Evolutionary conservation across 306 rosid species (phyloP), one percentile per base, ranked within the genome.

Genomic region (Medicago lupulina): DNA sequence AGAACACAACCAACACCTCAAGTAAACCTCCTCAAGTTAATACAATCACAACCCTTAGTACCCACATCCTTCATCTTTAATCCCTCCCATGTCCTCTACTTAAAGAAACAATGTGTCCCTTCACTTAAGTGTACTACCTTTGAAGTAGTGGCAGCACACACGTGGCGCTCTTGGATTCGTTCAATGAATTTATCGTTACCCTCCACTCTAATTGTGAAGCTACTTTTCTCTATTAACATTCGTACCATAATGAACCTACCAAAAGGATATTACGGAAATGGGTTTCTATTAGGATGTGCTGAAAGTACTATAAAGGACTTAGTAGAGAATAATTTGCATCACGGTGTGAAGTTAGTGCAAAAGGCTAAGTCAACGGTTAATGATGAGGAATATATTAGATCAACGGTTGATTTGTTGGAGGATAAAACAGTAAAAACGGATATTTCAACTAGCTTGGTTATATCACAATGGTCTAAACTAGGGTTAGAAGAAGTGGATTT

Each of bases 121-220:
- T 83, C 90, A 3, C 82, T 90, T 0, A 93, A 88, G 16, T 85
- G 87, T 54, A 47, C 92, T 19, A 43, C 91, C 28, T 93, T 93
- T 36, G 98, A 93, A 73, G 87, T 86, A 49, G 71, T 91, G 0
- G 97, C 98, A 0, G 73, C 97, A 0, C 98, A 93, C 88, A 93
- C 96, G 57, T 93, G 98, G 98, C 92, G 96, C 31, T 88, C 89
- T 9, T 93, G 98, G 98, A 81, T 91, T 58, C 71, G 81, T 18
- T 84, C 96, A 2, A 78, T 91, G 14, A 76, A 82, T 63, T 67
- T 82, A 7, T 25, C 83, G 0, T 49, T 69, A 44, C 70, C 81
- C 0, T 85, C 91, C 4, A 67, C 74, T 0, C 81, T 76, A 10
- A 19, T 14, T 0, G 88, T 82, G n/a, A 93, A 93, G 80, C 87